Conservation (phyloP, 805 yeast genomes). For the Deakozyma indianensis region DNA sequence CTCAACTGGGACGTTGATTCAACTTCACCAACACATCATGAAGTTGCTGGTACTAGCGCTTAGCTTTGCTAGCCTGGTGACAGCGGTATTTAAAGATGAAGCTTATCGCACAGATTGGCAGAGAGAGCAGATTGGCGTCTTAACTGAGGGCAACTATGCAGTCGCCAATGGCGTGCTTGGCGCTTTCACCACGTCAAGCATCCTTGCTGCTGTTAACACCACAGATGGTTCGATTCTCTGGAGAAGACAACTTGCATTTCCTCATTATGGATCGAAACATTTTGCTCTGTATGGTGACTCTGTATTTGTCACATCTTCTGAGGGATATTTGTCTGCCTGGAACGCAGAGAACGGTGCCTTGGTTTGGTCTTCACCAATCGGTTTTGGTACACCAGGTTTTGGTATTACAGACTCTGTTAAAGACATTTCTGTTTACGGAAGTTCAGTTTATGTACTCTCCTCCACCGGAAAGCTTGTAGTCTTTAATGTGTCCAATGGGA, state of each 20-base stretch:
- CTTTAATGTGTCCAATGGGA: not conserved
- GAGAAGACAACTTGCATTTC: slow-evolving; percentile 10
- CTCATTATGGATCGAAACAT: not conserved
- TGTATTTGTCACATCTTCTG: not conserved
- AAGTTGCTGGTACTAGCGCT: not conserved
- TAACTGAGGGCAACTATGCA: slow-evolving; percentile 4
- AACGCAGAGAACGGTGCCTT: not conserved
- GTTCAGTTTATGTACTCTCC: not conserved
- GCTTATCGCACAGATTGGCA: slow-evolving; percentile 20
- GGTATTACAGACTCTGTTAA: not conserved
- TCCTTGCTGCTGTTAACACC: slow-evolving; percentile 12
- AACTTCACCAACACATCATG: too few relatives aligned
- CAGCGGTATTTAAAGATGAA: slow-evolving; percentile 18
- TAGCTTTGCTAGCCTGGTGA: not conserved
- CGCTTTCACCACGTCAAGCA: slow-evolving; percentile 6
- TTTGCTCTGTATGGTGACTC: not conserved
- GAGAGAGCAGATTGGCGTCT: slow-evolving; percentile 11
- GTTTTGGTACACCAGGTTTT: not conserved
- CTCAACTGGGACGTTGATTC: too few relatives aligned
- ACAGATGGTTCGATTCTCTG: slow-evolving; percentile 13
- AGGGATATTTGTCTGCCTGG: not conserved
- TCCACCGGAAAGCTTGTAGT: not conserved
- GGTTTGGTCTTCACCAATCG: not conserved
- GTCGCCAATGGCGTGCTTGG: slow-evolving; percentile 5
- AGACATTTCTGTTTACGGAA: not conserved